Base-by-base conservation (phyloP, 768 basidiomycete species). In the Tylopilus felleus region DNA sequence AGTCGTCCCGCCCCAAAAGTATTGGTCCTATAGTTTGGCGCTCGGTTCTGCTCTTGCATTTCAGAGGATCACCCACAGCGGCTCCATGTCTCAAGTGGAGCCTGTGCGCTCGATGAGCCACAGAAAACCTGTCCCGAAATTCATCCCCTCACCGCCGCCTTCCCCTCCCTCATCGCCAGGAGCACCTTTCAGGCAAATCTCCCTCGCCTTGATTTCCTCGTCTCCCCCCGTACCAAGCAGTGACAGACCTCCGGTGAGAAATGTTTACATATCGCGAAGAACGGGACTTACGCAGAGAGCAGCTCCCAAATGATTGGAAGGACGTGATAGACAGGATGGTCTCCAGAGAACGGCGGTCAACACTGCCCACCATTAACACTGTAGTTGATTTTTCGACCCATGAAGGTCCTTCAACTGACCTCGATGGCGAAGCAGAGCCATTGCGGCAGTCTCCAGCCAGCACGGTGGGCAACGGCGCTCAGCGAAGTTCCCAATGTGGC, bases 111-210 rank as follows among this genome's bases (percentile, higher is more conserved):
- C 66, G 43, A 81, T 80, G 79, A 85, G 81, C 67, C 83, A 85
- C 67, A 77, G 86, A 49, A 89, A 89, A 66, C 87, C 87, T 29
- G 85, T 80, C 38, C 87, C 87, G 4, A 70, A 71, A 49, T 87
- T 81, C 69, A 75, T 85, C 41, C 86, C 86, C 31, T 85, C 86
- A 13, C 82, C 85, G 6, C 80, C 83, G 45, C 70, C 77, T 33
- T 68, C 67, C 9, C 65, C 68, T 19, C 72, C 67, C 4, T 69
- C 71, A 35, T 73, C 70, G 16, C 70, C 70, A 42, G 67, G 67
- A 6, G 64, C 67, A 25, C 69, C 71, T 21, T 67, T 72, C 25
- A 67, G 65, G 51, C 69, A 67, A 47, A 65, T 71, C 10, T 71
- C 69, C 5, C 60, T 69, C 31, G 60, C 66, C 8, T 67, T 56